phyloP scores from a whole-genome alignment of 768 basidiomycete species.

The Rhizopogon vesiculosus region DNA sequence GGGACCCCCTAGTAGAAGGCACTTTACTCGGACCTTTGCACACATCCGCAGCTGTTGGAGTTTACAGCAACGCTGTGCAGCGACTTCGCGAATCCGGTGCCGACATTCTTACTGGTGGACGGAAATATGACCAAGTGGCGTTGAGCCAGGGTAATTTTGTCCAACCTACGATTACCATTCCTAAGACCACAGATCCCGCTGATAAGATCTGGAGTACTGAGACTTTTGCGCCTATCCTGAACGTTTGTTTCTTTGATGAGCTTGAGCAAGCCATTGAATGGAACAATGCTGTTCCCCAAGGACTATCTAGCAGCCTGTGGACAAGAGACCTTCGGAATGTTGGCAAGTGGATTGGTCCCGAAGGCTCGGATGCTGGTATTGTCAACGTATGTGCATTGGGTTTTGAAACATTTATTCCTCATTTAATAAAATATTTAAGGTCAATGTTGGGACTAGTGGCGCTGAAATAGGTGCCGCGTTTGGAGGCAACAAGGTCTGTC shows the following conservation, averaged over 20 bases:
- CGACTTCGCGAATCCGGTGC: slow-evolving; percentile 63
- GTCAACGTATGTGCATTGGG: slow-evolving; percentile 63
- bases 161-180: slow-evolving; percentile 78
- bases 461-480: slow-evolving; percentile 85
- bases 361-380: slow-evolving; percentile 87
- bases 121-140: slow-evolving; percentile 43
- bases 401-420: slow-evolving; percentile 1
- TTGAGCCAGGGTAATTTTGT: slow-evolving; percentile 81
- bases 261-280: slow-evolving; percentile 82
- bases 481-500: slow-evolving; percentile 83
- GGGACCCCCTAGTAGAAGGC: slow-evolving; percentile 73
- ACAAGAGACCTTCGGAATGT: slow-evolving; percentile 79
- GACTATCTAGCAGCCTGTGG: slow-evolving; percentile 90
- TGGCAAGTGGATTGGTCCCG: slow-evolving; percentile 89
- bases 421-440: slow-evolving; percentile 25
- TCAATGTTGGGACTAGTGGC: slow-evolving; percentile 65
- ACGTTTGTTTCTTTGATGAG: slow-evolving; percentile 82
- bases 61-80: slow-evolving; percentile 58
- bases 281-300: slow-evolving; percentile 90
- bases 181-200: slow-evolving; percentile 47
- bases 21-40: slow-evolving; percentile 90
- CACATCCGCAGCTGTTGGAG: slow-evolving; percentile 57
- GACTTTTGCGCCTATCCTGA: slow-evolving; percentile 87
- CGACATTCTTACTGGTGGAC: slow-evolving; percentile 73
- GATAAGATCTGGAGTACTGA: slow-evolving; percentile 72